Evolutionary conservation across 176 grass and related monocot genomes (phyloP).

Genomic region (Microstegium vimineum): DNA sequence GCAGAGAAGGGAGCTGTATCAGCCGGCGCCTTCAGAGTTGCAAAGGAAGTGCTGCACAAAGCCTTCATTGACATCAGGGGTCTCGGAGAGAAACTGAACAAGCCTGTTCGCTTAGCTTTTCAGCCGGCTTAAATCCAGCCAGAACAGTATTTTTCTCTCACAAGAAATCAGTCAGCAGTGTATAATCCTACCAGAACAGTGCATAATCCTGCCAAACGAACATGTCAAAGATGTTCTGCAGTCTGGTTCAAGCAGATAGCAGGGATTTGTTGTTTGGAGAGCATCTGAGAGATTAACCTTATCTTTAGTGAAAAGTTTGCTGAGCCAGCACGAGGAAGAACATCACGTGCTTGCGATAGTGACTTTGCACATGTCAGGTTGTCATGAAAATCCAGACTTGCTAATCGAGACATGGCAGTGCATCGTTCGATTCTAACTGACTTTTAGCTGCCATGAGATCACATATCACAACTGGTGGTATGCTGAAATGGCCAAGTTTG

Average conservation of each 20-base stretch:
- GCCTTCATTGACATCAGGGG: slow-evolving; percentile 65
- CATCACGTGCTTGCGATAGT: neutral
- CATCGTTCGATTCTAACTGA: neutral
- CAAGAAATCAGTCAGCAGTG: too few species aligned
- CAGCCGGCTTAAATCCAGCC: too few species aligned
- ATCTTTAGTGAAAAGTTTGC: neutral
- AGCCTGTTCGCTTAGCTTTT: too few species aligned
- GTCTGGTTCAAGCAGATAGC: slow-evolving; percentile 8
- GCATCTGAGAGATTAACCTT: neutral
- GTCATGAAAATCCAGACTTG: neutral
- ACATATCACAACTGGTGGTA: neutral
- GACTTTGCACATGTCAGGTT: neutral
- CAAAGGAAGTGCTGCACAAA: slow-evolving; percentile 52
- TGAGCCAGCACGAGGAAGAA: neutral
- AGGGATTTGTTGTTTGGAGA: neutral
- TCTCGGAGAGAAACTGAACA: slow-evolving; percentile 50
- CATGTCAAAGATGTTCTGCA: neutral
- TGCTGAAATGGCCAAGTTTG: neutral
- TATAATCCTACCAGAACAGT: too few species aligned
- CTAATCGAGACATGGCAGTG: too few species aligned
- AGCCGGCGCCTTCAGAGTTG: slow-evolving; percentile 55
- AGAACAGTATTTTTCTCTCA: too few species aligned
- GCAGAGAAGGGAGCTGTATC: slow-evolving; percentile 81
- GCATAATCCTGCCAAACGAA: too few species aligned
- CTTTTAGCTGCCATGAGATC: neutral